Evolutionary conservation across 2,329 filamentous ascomycete genomes (phyloP).

Genomic region (Fusarium mexicanum): DNA sequence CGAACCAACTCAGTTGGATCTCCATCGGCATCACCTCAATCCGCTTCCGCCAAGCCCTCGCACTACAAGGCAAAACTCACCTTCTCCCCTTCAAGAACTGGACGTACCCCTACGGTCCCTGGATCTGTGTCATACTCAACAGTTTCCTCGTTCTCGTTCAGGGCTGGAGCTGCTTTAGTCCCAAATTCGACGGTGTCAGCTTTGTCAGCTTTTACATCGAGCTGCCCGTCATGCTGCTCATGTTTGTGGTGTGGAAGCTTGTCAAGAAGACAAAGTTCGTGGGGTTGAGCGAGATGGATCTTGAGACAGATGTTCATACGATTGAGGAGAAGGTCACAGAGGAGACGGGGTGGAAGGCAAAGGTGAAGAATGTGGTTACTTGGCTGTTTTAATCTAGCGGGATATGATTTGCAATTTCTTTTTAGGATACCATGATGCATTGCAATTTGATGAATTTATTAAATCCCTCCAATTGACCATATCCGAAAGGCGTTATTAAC

Average conservation of each 20-base stretch:
- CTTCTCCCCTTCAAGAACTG: slow-evolving; percentile 71
- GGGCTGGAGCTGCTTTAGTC: slow-evolving; percentile 71
- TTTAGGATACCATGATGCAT: not conserved
- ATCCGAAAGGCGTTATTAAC: not conserved
- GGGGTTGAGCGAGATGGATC: slow-evolving; percentile 68
- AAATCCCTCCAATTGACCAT: too few relatives aligned
- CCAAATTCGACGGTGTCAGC: slow-evolving; percentile 64
- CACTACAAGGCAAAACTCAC: slow-evolving; percentile 67
- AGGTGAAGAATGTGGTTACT: slow-evolving; percentile 34
- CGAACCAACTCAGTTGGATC: slow-evolving; percentile 74
- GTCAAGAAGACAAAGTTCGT: slow-evolving; percentile 70
- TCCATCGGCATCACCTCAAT: slow-evolving; percentile 71
- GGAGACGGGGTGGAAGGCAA: slow-evolving; percentile 59
- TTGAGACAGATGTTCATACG: slow-evolving; percentile 68
- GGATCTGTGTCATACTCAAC: slow-evolving; percentile 66
- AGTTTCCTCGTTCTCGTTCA: slow-evolving; percentile 69
- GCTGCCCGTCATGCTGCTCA: slow-evolving; percentile 66
- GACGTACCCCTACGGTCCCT: slow-evolving; percentile 71
- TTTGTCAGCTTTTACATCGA: slow-evolving; percentile 74
- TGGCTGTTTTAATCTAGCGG: slow-evolving; percentile 49
- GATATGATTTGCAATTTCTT: not conserved
- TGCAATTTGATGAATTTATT: not conserved
- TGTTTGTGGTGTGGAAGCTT: slow-evolving; percentile 78
- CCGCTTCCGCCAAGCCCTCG: slow-evolving; percentile 69
- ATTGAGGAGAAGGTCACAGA: slow-evolving; percentile 50